These are phyloP conservation scores for Colletotrichum gloeosporioides DNA, from an alignment of 2,329 filamentous ascomycete genomes.

Conservation along the genomic window DNA sequence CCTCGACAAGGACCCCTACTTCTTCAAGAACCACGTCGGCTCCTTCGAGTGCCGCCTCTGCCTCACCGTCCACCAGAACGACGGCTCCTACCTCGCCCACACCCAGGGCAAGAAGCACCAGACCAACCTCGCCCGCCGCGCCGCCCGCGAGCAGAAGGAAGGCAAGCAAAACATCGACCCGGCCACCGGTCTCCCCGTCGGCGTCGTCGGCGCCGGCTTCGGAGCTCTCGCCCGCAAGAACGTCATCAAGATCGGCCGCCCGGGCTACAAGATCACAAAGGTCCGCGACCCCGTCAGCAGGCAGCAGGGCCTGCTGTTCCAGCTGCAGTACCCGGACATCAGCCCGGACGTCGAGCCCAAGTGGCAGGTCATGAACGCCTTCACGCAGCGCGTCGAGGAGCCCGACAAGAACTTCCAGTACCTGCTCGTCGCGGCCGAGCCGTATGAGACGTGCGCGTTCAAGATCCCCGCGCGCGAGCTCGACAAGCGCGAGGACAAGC, in stretches of 20 bases:
- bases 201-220: slow-evolving; percentile 75
- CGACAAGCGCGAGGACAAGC: slow-evolving; percentile 84
- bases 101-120: slow-evolving; percentile 99
- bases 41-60: slow-evolving; percentile 98
- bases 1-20: slow-evolving; percentile 99
- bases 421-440: slow-evolving; percentile 91
- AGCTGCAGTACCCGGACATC: slow-evolving; percentile 94
- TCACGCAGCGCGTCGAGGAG: slow-evolving; percentile 93
- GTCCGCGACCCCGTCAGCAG: slow-evolving; percentile 86
- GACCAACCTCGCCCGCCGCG: slow-evolving; percentile 94
- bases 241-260: slow-evolving; percentile 91
- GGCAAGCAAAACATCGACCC: slow-evolving; percentile 74
- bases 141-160: slow-evolving; percentile 93
- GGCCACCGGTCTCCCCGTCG: slow-evolving; percentile 73
- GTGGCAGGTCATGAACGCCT: slow-evolving; percentile 97
- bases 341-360: slow-evolving; percentile 76
- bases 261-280: slow-evolving; percentile 98
- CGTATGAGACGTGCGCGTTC: slow-evolving; percentile 96
- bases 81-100: slow-evolving; percentile 97
- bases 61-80: slow-evolving; percentile 97
- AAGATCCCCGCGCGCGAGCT: slow-evolving; percentile 95
- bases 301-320: slow-evolving; percentile 92
- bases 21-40: slow-evolving; percentile 99
- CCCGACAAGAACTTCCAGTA: slow-evolving; percentile 96
- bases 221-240: slow-evolving; percentile 73